Base-by-base conservation (phyloP, 73 alveolate genomes). In the Tetrahymena malaccensis region DNA sequence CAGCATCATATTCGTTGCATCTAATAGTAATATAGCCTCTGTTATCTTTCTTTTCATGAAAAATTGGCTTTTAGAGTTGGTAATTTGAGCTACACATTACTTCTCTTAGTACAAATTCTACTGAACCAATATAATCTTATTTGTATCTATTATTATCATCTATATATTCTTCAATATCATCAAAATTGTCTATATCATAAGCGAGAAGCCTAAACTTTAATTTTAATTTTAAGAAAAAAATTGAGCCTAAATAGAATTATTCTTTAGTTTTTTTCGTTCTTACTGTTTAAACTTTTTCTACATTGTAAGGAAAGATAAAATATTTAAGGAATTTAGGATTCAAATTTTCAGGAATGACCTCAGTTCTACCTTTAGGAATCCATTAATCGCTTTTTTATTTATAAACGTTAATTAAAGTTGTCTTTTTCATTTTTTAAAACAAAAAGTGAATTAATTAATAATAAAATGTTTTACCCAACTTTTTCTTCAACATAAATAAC, bases 291-390 rank as follows among this genome's bases (percentile, higher is more conserved):
- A 96, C 93, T 93, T 96, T 97, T 94, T 98, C 99, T 70, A 98
- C 98, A 85, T 94, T 85, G 93, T 98, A 98, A 33, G 94, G 97
- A 33, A 98, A 96, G 21, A 94, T 58, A 94, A 98, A 97, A 34
- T 97, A 55, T 85, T 95, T 96, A 43, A 98, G 96, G 56, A 97
- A 98, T 94, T 96, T 94, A 33, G 99, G 99, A 94, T 96, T 98
- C 15, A 96, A 95, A 85, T 94, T 98, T 89, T 98, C 98, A 93
- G 96, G 95, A 34, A 97, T 94, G 19, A 98, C 96, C 94, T 98
- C 99, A 25, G 99, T 98, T 44, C 98, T 96, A 43, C 98, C 99
- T 43, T 96, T 94, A 27, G 94, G 97, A 19, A 56, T 93, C 98
- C 98, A 98, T 37, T 94, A 94, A 37, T 96, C 96, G 9, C 99